Evolutionary conservation across 371 early-diverging fungal species (phyloP), one percentile per base, ranked within the genome.

Genomic region (Actinomortierella wolfii): DNA sequence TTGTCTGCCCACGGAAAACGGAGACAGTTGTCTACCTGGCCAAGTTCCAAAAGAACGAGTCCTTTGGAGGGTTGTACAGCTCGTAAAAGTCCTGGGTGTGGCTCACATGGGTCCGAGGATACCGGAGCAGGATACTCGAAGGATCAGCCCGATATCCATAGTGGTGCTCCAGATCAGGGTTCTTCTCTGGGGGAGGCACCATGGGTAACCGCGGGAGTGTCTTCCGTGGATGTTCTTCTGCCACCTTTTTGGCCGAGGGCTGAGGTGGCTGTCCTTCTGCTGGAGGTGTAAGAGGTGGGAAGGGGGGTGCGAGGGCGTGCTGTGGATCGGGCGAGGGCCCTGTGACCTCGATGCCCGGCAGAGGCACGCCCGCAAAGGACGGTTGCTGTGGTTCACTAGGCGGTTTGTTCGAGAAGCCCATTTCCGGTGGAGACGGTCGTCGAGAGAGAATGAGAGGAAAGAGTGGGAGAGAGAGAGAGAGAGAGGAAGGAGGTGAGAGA

Each of bases 51-150:
- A 58, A 48, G 28, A 56, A 58, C 8, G 55, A 61, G 34, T 34
- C 34, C 56, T 65, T 63, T 1, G 73, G 46, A 0, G 73, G 73
- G 44, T 73, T 73, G 21, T 73, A 73, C 42, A 73, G 54, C 40
- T 44, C 51, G 42, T 62, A 66, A 66, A 73, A 73, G 47, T 73
- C 73, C 3, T 73, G 73, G 49, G 62, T 59, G 46, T 51, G 73
- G 47, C 66, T 63, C 23, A 66, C 49, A 23, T 53, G 59, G n/a
- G 73, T 57, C 4, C 73, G 62, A 14, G 73, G 73, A 39, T 73
- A 73, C 0, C 51, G 29, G 2, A 73, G 46, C 4, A 73, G 28
- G 41, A 73, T 73, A 18, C 67, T 66, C 14, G 59, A 57, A 2
- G 73, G 73, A 56, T 73, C 73, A 34, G 73, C 54, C 29, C 50